These are phyloP conservation scores for Blastobotrys americana DNA, from an alignment of 805 yeast species.

Conservation along the genomic window DNA sequence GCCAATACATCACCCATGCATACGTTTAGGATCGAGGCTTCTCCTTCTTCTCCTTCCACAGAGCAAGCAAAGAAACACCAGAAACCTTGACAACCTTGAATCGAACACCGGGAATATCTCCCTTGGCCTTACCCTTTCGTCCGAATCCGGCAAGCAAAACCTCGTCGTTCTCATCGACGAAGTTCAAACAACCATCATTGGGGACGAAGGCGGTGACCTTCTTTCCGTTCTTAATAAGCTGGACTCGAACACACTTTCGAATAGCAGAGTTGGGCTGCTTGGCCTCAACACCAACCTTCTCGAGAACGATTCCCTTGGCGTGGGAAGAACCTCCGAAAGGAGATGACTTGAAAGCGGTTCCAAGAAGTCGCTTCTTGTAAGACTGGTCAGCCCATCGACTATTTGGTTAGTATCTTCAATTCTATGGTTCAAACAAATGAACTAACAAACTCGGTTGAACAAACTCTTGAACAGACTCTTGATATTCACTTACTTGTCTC, in stretches of 20 bases:
- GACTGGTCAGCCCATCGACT: constrained; percentile 99
- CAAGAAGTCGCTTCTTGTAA: constrained; percentile 97
- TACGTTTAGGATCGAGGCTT: constrained; percentile 92
- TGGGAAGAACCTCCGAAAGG: constrained; percentile 99
- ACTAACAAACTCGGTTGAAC: neutral
- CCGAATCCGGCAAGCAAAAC: constrained; percentile 99
- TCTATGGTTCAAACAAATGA: neutral
- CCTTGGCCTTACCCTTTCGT: constrained; percentile 99
- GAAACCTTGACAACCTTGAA: constrained; percentile 99
- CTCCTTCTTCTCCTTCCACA: constrained; percentile 99
- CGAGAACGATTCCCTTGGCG: constrained; percentile 99
- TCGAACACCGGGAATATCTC: constrained; percentile 99
- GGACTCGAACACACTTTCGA: constrained; percentile 99
- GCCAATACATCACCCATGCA: neutral
- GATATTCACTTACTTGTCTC: constrained; percentile 79
- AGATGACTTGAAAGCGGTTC: constrained; percentile 99
- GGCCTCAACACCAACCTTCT: constrained; percentile 99
- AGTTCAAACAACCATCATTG: constrained; percentile 99
- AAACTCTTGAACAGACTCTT: too few relatives aligned
- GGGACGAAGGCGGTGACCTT: constrained; percentile 99
- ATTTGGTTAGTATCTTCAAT: constrained; percentile 18
- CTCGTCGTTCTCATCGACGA: constrained; percentile 99
- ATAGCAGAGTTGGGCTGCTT: constrained; percentile 99
- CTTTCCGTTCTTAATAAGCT: constrained; percentile 99
- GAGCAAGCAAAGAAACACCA: constrained; percentile 98